Conservation (phyloP, 352 stramenopile genomes). For the Pelagophyceae sp. region DNA sequence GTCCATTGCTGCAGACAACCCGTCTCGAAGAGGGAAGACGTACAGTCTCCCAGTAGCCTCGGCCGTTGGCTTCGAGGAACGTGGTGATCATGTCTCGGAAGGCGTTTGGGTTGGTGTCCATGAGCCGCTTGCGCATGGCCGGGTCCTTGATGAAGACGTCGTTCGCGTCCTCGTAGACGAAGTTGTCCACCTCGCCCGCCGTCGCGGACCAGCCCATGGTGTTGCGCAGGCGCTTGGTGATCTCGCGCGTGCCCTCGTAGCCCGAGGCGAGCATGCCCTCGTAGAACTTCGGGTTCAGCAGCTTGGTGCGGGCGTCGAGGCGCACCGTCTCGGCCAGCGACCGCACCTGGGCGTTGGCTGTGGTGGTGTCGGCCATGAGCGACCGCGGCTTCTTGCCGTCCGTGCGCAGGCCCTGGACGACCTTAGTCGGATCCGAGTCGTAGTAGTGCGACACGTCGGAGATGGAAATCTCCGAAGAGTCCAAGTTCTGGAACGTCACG, state of each 20-base stretch:
- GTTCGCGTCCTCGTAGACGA: slow-evolving; percentile 77
- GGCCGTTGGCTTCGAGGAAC: slow-evolving; percentile 69
- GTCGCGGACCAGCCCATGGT: slow-evolving; percentile 75
- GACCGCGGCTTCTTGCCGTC: slow-evolving; percentile 71
- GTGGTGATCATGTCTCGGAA: slow-evolving; percentile 75
- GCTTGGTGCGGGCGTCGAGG: slow-evolving; percentile 70
- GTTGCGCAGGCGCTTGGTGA: slow-evolving; percentile 72
- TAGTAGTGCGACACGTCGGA: slow-evolving; percentile 78
- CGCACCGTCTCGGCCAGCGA: slow-evolving; percentile 66
- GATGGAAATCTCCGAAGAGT: slow-evolving; percentile 73
- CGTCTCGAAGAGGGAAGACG: no score
- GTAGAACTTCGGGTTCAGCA: slow-evolving; percentile 77
- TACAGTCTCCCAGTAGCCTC: no score
- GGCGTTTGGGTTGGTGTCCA: slow-evolving; percentile 70
- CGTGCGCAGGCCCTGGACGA: slow-evolving; percentile 63
- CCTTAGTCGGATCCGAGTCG: slow-evolving; percentile 72
- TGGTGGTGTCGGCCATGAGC: slow-evolving; percentile 74
- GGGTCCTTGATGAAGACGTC: slow-evolving; percentile 68
- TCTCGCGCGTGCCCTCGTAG: slow-evolving; percentile 70
- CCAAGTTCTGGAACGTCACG: slow-evolving; percentile 75
- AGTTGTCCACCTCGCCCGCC: slow-evolving; percentile 72
- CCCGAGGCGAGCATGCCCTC: slow-evolving; percentile 70
- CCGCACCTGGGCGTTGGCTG: slow-evolving; percentile 68
- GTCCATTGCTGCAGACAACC: no score
- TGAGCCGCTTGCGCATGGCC: slow-evolving; percentile 64